Evolutionary conservation across 352 stramenopile genomes (phyloP).

Genomic region (Globisporangium barbulae): DNA sequence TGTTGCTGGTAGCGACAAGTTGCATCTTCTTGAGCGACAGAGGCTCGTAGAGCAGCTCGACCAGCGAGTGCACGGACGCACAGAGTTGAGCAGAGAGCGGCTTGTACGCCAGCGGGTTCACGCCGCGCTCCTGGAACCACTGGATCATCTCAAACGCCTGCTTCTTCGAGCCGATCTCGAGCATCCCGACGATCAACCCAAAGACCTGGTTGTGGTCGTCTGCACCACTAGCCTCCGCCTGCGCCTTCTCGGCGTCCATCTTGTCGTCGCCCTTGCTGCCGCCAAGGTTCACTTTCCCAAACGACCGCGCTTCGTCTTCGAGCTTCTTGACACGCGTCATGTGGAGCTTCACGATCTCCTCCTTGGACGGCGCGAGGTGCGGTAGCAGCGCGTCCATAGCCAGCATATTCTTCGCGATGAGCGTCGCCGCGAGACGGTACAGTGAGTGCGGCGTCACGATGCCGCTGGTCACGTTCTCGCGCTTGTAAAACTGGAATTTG

Average conservation of each 20-base stretch:
- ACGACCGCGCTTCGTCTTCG: conserved; percentile 53
- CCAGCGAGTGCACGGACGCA: conserved; percentile 58
- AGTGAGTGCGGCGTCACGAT: conserved; percentile 62
- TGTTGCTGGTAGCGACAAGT: conserved; percentile 19
- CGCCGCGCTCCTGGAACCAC: conserved; percentile 65
- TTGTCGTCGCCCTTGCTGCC: conserved; percentile 32
- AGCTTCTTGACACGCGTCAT: conserved; percentile 40
- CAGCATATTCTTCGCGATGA: conserved; percentile 82
- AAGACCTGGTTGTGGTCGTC: conserved; percentile 76
- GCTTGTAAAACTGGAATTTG: conserved; percentile 92
- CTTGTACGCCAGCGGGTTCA: conserved; percentile 64
- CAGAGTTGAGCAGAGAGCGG: conserved; percentile 67
- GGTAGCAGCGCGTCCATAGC: conserved; percentile 74
- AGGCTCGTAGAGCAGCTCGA: conserved; percentile 49
- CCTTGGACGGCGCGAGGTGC: conserved; percentile 69
- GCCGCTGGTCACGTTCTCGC: conserved; percentile 28
- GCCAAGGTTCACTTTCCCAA: conserved; percentile 76
- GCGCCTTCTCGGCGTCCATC: conserved; percentile 19
- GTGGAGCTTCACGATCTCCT: conserved; percentile 47
- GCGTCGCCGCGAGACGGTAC: conserved; percentile 82
- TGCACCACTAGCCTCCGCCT: conserved; percentile 21
- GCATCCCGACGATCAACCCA: conserved; percentile 72
- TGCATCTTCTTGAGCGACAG: conserved; percentile 53
- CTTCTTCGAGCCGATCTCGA: conserved; percentile 66
- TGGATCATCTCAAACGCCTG: conserved; percentile 77